Base-by-base conservation (phyloP, 1,284 basidiomycete genomes). In the Cystobasidium sp. region DNA sequence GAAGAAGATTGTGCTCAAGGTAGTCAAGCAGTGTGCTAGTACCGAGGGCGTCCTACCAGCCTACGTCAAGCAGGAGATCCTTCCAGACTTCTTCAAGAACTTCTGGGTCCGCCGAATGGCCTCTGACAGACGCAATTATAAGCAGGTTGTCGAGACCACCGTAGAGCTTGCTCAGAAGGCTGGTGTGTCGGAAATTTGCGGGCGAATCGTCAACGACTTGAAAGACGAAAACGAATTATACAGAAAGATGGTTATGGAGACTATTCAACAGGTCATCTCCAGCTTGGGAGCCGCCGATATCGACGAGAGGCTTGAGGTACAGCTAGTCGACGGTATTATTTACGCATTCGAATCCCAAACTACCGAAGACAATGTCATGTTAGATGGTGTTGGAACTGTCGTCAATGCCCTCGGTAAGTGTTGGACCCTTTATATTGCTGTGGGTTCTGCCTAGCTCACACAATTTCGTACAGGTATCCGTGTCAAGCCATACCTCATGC, bases 231-330 rank as follows among this genome's bases (percentile, higher is more conserved):
- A 81, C 77, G 97, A 99, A 84, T 94, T 94, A 6, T 98, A 96
- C 86, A 87, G 96, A 78, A 98, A 98, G 87, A 99, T 99, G 97
- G 95, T 97, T 53, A 99, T 99, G 96, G 97, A 99, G 85, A 98
- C 97, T 0, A 97, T 99, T 79, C 97, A 94, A 24, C 97, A 97
- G 82, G 97, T 99, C 49, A 87, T 99, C 43, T 89, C 90, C 7
- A 91, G 90, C 12, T 88, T 97, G 4, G 95, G 97, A 72, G 93
- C 96, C 1, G 93, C 95, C 0, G 97, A 99, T 80, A 92, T 99
- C 75, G 96, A 99, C 81, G 94, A 99, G 83, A 88, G 94, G 64
- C 86, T 99, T 61, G 96, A 99, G 84, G 89, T 96, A 14, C 88
- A 92, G 73, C 88, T 99, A 14, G 92, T 99, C 44, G 97, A 99